These are phyloP conservation scores for Trametes hirsuta DNA, from an alignment of 1,284 basidiomycete species.

Conservation along the genomic window DNA sequence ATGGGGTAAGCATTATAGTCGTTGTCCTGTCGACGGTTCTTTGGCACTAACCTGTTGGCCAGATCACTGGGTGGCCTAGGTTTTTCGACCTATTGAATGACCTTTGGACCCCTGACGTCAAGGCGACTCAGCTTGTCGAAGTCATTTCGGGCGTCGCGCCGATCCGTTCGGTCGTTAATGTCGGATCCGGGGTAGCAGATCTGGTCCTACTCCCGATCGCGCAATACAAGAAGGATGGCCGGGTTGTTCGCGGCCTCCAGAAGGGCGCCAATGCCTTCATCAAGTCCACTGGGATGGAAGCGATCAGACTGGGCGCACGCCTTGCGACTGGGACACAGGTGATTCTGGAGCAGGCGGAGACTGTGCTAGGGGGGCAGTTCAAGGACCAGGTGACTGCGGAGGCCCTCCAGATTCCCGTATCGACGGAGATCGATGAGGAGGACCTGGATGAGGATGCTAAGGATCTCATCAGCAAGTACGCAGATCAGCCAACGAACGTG, in stretches of 20 bases:
- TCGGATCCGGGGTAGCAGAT: conserved; percentile 95
- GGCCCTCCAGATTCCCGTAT: conserved; percentile 50
- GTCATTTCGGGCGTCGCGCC: conserved; percentile 97
- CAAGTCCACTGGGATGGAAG: conserved; percentile 92
- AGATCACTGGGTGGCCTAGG: conserved; percentile 90
- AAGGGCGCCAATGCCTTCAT: conserved; percentile 93
- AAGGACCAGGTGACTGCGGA: conserved; percentile 67
- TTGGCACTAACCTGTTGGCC: conserved; percentile 5
- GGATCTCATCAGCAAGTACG: conserved; percentile 84
- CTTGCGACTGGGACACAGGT: conserved; percentile 97
- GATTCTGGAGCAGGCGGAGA: conserved; percentile 94
- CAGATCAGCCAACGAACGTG: conserved; percentile 85
- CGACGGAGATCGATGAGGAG: conserved; percentile 39
- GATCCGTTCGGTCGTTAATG: conserved; percentile 94
- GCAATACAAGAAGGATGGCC: conserved; percentile 96
- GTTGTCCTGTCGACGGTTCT: not conserved
- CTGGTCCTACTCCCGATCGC: conserved; percentile 94
- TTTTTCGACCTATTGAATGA: conserved; percentile 93
- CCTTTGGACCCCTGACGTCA: conserved; percentile 99
- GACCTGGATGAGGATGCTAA: conserved; percentile 46
- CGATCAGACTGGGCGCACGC: conserved; percentile 92
- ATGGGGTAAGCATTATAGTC: conserved; percentile 67
- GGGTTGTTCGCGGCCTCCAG: conserved; percentile 92
- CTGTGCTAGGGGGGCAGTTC: conserved; percentile 84
- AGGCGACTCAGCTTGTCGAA: conserved; percentile 96